Conservation (phyloP, 2,329 filamentous ascomycete genomes). For the Phialocephala sp. region DNA sequence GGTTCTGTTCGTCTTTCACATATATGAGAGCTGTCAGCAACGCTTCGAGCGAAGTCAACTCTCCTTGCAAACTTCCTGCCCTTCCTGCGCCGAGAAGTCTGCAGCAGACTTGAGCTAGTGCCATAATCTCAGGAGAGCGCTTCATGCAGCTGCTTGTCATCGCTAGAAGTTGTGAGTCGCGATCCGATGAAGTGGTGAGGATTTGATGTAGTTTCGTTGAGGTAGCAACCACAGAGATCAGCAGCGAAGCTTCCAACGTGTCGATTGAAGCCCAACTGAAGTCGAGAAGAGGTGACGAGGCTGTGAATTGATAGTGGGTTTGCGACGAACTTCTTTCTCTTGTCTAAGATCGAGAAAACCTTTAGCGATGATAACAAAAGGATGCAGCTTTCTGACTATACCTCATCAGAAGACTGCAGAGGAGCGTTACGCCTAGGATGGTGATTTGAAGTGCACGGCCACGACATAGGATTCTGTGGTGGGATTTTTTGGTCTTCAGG, state of each 20-base stretch:
- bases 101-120: background rate
- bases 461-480: background rate
- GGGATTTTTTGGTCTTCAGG: background rate
- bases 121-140: background rate
- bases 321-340: background rate
- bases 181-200: background rate
- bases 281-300: background rate
- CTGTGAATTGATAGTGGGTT: background rate
- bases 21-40: background rate
- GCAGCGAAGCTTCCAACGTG: background rate
- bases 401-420: background rate
- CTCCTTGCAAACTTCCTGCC: background rate
- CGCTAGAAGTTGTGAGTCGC: background rate
- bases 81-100: background rate
- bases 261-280: slow-evolving; percentile 11
- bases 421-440: background rate
- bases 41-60: background rate
- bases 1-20: background rate
- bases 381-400: background rate
- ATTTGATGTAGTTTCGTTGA: background rate
- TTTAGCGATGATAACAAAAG: too few species aligned
- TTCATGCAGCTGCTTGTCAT: background rate
- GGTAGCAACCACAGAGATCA: background rate
- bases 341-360: background rate
- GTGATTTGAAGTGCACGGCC: background rate